phyloP scores from a whole-genome alignment of 2,329 filamentous ascomycete species.

The Tolypocladium tropicale region DNA sequence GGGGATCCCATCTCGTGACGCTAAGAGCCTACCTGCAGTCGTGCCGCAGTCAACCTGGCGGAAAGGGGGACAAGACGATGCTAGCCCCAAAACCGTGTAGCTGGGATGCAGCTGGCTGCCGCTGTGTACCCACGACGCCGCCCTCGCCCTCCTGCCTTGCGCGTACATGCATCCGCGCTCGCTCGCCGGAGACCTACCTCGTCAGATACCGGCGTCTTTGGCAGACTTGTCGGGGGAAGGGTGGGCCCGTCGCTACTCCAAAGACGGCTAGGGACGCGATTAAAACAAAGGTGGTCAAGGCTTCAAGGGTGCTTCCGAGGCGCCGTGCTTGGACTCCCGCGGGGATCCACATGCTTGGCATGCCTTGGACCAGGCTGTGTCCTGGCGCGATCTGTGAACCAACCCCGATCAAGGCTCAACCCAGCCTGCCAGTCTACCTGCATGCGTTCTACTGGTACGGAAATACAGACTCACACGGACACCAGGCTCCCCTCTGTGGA shows the following conservation, averaged over 20 bases:
- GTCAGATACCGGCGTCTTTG: neutral
- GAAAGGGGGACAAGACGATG: neutral
- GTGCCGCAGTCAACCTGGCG: neutral
- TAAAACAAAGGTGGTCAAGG: slow-evolving; percentile 3
- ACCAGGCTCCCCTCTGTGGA: neutral
- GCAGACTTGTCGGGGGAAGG: neutral
- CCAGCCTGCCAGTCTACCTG: neutral
- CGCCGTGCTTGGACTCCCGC: slow-evolving; percentile 12
- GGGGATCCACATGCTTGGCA: slow-evolving; percentile 9
- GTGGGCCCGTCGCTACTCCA: neutral
- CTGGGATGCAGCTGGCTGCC: slow-evolving; percentile 1
- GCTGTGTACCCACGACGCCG: neutral
- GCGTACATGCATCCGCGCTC: neutral
- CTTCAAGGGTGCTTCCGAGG: slow-evolving; percentile 12
- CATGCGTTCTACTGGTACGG: neutral
- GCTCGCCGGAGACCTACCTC: neutral
- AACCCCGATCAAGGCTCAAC: slow-evolving; percentile 1
- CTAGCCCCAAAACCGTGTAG: slow-evolving; percentile 2
- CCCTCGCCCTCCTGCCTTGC: neutral
- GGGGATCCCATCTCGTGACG: slow-evolving; percentile 4
- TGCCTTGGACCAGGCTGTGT: neutral
- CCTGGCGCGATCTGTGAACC: slow-evolving; percentile 6
- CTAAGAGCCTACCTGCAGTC: slow-evolving; percentile 1
- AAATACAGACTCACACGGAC: neutral
- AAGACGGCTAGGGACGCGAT: slow-evolving; percentile 2